phyloP scores from a whole-genome alignment of 257 asterid genomes.

The Solanum chaucha region DNA sequence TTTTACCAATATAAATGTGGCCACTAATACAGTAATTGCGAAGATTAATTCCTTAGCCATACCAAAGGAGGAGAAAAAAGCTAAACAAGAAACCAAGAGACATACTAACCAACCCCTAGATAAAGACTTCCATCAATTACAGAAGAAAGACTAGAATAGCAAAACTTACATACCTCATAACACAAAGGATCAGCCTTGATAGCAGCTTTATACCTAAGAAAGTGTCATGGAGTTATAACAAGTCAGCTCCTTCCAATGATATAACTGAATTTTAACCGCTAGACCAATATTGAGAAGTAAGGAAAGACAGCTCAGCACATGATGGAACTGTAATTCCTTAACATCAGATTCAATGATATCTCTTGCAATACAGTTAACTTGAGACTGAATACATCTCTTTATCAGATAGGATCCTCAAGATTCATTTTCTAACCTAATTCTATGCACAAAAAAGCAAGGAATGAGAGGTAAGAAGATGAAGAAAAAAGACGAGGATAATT shows the following conservation, averaged over 20 bases:
- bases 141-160: conserved; percentile 2
- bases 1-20: neutral
- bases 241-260: conserved; percentile 4
- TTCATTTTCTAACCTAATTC: neutral
- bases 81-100: neutral
- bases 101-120: neutral
- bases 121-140: neutral
- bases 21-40: neutral
- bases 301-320: neutral
- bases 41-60: neutral
- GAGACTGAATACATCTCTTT: neutral
- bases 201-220: conserved; percentile 92
- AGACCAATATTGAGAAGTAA: neutral
- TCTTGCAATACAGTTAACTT: neutral
- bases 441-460: neutral
- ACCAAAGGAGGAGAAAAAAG: neutral
- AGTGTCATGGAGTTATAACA: conserved; percentile 12
- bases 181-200: conserved; percentile 96
- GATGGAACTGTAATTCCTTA: neutral
- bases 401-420: neutral
- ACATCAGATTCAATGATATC: neutral
- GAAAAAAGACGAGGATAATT: neutral
- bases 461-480: neutral
- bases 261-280: neutral
- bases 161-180: conserved; percentile 61